Conservation (phyloP, 768 basidiomycete species). For the Kwoniella dejecticola region DNA sequence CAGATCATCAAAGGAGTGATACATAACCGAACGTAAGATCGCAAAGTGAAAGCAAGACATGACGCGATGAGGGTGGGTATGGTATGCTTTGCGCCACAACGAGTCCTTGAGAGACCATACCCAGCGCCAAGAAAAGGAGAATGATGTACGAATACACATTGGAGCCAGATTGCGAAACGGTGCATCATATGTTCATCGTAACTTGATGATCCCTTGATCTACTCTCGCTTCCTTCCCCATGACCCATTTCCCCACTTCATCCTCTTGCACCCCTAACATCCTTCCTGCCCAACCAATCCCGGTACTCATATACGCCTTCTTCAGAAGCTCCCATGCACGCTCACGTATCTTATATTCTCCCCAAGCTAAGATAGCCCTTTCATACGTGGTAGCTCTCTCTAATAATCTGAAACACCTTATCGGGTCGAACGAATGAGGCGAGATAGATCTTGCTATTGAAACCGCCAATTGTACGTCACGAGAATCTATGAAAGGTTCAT, state of each 20-base stretch:
- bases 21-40: no score
- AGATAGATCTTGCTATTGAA: conserved; percentile 5
- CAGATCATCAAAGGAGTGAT: no score
- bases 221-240: conserved; percentile 23
- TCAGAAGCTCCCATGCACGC: conserved; percentile 39
- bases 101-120: no score
- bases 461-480: conserved; percentile 5
- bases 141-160: no score
- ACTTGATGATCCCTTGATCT: conserved; percentile 23
- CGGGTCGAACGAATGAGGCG: conserved; percentile 34
- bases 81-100: no score
- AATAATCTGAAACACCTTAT: conserved; percentile 28
- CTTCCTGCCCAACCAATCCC: conserved; percentile 23
- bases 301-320: conserved; percentile 32
- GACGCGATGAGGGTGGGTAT: no score
- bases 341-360: conserved; percentile 29
- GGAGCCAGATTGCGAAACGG: no score
- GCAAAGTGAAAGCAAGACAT: no score
- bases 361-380: conserved; percentile 38
- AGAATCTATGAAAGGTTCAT: conserved; percentile 4
- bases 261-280: conserved; percentile 18
- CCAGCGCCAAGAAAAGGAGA: no score
- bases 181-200: conserved; percentile 26
- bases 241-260: conserved; percentile 18
- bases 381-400: conserved; percentile 5